Conservation (phyloP, 169 alveolate species). For the Plasmodium gonderi region DNA sequence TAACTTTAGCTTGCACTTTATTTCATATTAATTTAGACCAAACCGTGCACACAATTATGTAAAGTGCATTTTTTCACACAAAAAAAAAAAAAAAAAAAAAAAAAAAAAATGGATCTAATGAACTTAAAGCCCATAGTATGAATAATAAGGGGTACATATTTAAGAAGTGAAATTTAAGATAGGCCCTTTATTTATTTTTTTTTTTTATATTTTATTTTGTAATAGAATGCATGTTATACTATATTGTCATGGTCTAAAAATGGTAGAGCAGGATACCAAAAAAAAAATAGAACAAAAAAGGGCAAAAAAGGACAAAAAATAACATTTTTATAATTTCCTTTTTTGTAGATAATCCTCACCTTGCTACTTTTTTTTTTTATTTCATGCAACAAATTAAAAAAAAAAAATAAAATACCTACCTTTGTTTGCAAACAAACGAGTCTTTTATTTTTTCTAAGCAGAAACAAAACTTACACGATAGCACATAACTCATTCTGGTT, state of each 20-base stretch:
- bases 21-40: background rate
- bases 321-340: background rate
- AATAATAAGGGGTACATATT: background rate
- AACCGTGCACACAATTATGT: constrained; percentile 39
- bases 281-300: constrained; percentile 75
- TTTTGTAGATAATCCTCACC: background rate
- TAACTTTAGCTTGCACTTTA: constrained; percentile 1
- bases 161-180: background rate
- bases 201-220: no score
- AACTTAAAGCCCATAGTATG: background rate
- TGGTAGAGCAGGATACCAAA: constrained; percentile 78
- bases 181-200: background rate
- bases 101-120: background rate
- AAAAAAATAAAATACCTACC: background rate
- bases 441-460: background rate
- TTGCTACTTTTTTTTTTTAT: background rate
- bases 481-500: no score
- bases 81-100: background rate
- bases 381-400: background rate
- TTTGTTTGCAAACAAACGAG: background rate
- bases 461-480: background rate
- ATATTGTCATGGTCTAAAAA: constrained; percentile 46
- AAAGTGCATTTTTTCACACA: background rate
- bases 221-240: background rate
- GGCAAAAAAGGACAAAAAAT: background rate